Evolutionary conservation across 2,329 filamentous ascomycete species (phyloP).

Genomic region (Phaeosphaeriaceae sp.): DNA sequence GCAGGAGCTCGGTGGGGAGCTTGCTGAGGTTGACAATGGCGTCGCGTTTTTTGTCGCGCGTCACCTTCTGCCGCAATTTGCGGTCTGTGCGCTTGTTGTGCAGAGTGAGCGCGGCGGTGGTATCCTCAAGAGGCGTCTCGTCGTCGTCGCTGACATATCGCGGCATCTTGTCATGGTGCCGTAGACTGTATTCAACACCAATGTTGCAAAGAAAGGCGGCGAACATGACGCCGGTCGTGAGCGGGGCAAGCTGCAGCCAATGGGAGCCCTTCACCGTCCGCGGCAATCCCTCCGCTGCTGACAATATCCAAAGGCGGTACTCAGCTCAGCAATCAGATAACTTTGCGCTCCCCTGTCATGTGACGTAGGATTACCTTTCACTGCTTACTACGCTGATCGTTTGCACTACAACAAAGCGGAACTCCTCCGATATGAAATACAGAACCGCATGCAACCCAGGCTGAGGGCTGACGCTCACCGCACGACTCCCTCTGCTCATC

Average conservation of each 20-base stretch:
- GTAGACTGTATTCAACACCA: neutral
- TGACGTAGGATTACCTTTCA: neutral
- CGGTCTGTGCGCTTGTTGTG: slow-evolving; percentile 63
- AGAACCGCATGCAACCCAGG: neutral
- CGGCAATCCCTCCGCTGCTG: neutral
- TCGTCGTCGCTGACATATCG: slow-evolving; percentile 38
- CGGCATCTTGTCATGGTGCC: slow-evolving; percentile 20
- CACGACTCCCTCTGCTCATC: neutral
- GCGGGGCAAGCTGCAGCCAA: neutral
- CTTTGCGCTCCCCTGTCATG: neutral
- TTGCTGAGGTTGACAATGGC: slow-evolving; percentile 50
- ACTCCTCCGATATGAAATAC: neutral
- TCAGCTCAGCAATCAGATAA: neutral
- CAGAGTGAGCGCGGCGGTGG: slow-evolving; percentile 57
- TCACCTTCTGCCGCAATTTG: slow-evolving; percentile 50
- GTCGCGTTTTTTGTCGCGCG: slow-evolving; percentile 37
- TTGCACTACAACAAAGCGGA: neutral
- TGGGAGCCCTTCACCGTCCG: neutral
- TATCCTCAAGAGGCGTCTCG: slow-evolving; percentile 56
- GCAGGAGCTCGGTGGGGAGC: slow-evolving; percentile 62
- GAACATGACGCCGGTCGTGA: no score
- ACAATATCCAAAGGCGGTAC: neutral
- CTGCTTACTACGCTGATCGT: neutral
- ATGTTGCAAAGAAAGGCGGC: neutral
- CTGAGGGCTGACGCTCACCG: neutral